These are phyloP conservation scores for Penicillium chermesinum DNA, from an alignment of 495 filamentous ascomycete genomes.

Conservation along the genomic window DNA sequence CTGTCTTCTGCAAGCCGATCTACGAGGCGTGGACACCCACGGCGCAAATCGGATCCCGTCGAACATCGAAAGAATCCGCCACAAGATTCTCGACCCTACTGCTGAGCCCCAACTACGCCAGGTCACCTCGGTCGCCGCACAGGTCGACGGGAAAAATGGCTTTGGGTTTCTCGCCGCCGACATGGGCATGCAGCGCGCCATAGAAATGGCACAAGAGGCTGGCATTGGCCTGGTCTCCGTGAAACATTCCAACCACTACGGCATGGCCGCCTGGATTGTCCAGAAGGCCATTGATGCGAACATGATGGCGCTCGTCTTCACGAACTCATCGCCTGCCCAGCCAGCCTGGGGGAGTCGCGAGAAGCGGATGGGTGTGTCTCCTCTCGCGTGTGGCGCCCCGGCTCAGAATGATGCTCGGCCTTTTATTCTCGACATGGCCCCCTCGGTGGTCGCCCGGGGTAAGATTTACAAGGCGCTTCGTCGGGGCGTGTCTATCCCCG, in stretches of 20 bases:
- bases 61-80: slow-evolving; percentile 18
- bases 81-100: slow-evolving; percentile 16
- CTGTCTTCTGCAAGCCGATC: slow-evolving; percentile 20
- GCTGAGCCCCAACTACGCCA: slow-evolving; percentile 14
- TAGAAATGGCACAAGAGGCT: slow-evolving; percentile 15
- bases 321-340: slow-evolving; percentile 23
- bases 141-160: slow-evolving; percentile 24
- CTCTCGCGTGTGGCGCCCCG: slow-evolving; percentile 20
- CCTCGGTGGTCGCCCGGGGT: slow-evolving; percentile 15
- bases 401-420: background rate
- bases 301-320: slow-evolving; percentile 24
- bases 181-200: slow-evolving; percentile 16
- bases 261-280: slow-evolving; percentile 26
- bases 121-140: slow-evolving; percentile 24
- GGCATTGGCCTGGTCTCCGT: slow-evolving; percentile 27
- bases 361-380: slow-evolving; percentile 20
- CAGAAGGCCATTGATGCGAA: slow-evolving; percentile 17
- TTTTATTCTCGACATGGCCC: slow-evolving; percentile 18
- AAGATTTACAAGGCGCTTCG: slow-evolving; percentile 27
- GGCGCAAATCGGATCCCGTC: slow-evolving; percentile 21
- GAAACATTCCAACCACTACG: slow-evolving; percentile 25
- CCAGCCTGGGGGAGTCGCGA: slow-evolving; percentile 24
- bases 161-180: slow-evolving; percentile 28
- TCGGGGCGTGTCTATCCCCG: slow-evolving; percentile 25
- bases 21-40: slow-evolving; percentile 26